Conservation (phyloP, 1,284 basidiomycete species). For the Trichosporon faecale region DNA sequence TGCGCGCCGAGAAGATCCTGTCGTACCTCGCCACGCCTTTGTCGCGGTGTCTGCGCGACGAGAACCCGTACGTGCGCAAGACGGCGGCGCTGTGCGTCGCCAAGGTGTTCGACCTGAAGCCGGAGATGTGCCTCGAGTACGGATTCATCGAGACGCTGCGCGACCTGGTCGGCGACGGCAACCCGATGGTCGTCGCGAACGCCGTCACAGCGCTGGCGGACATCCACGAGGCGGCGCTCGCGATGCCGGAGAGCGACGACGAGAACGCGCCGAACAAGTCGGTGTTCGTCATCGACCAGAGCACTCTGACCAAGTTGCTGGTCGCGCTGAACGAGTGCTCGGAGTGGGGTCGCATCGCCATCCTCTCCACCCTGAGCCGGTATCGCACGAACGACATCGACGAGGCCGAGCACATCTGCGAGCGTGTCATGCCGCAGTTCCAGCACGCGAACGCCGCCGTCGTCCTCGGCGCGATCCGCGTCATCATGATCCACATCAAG, state of each 20-base stretch:
- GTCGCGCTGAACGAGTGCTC: slow-evolving; percentile 97
- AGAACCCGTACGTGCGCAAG: slow-evolving; percentile 96
- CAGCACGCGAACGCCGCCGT: slow-evolving; percentile 96
- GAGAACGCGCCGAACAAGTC: slow-evolving; percentile 53
- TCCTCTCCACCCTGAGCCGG: slow-evolving; percentile 78
- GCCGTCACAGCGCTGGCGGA: slow-evolving; percentile 95
- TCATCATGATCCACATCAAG: slow-evolving; percentile 95
- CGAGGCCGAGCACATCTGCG: slow-evolving; percentile 97
- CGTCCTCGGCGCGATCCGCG: slow-evolving; percentile 91
- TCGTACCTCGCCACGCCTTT: slow-evolving; percentile 95
- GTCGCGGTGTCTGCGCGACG: slow-evolving; percentile 84
- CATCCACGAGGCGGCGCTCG: slow-evolving; percentile 64
- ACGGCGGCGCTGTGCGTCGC: slow-evolving; percentile 93
- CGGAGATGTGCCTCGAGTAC: slow-evolving; percentile 89
- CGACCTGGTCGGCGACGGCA: slow-evolving; percentile 68
- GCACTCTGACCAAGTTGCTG: slow-evolving; percentile 81
- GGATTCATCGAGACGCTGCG: slow-evolving; percentile 86
- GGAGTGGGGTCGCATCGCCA: slow-evolving; percentile 95
- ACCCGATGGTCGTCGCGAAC: slow-evolving; percentile 99
- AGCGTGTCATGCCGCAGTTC: slow-evolving; percentile 96
- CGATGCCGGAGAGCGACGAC: slow-evolving; percentile 37
- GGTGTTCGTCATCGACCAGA: slow-evolving; percentile 74
- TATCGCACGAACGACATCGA: slow-evolving; percentile 82
- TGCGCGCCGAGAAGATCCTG: slow-evolving; percentile 97
- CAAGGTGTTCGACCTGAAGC: slow-evolving; percentile 95